A percentile compares a stretch with the other conserved stretches of the same genome.
Evolutionary conservation across 257 asterid genomes (phyloP).

Genomic region (Scutellaria galericulata): DNA sequence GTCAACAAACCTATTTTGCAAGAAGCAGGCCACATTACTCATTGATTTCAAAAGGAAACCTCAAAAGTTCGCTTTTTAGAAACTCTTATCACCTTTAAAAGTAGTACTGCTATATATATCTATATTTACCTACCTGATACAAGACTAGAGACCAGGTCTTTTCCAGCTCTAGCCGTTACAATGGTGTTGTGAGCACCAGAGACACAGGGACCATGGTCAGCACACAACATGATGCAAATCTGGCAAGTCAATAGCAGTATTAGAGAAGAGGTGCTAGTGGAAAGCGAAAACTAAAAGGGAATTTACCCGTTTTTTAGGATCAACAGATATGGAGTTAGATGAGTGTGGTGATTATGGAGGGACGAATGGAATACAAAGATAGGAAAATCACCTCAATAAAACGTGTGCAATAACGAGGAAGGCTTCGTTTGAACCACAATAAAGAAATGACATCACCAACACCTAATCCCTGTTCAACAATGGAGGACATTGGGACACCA

Average conservation of each 20-base stretch:
- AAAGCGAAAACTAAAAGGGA: conserved; percentile 20
- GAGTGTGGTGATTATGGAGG: neutral
- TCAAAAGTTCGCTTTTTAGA: neutral
- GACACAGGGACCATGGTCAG: conserved; percentile 99
- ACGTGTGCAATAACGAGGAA: conserved; percentile 94
- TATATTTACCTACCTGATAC: conserved; percentile 71
- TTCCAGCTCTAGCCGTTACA: conserved; percentile 99
- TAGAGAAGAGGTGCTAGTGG: conserved; percentile 22
- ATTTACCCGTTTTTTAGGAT: conserved; percentile 10
- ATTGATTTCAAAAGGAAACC: conserved; percentile 29
- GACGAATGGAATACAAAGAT: conserved; percentile 14
- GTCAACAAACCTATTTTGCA: conserved; percentile 83
- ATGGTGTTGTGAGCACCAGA: conserved; percentile 99
- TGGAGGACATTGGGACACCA: conserved; percentile 97
- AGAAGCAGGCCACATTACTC: conserved; percentile 32
- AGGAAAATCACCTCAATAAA: conserved; percentile 78
- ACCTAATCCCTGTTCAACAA: conserved; percentile 96
- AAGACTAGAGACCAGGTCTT: conserved; percentile 96
- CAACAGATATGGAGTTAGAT: neutral
- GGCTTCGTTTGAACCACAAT: conserved; percentile 98
- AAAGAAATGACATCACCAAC: conserved; percentile 96
- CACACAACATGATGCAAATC: conserved; percentile 98
- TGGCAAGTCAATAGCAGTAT: conserved; percentile 42
- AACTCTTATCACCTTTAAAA: neutral
- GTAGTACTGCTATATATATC: neutral